Percentiles rank a stretch among this genome's conserved stretches.
Evolutionary conservation across 2,329 filamentous ascomycete genomes (phyloP).

Genomic region (Calonectria pauciramosa): DNA sequence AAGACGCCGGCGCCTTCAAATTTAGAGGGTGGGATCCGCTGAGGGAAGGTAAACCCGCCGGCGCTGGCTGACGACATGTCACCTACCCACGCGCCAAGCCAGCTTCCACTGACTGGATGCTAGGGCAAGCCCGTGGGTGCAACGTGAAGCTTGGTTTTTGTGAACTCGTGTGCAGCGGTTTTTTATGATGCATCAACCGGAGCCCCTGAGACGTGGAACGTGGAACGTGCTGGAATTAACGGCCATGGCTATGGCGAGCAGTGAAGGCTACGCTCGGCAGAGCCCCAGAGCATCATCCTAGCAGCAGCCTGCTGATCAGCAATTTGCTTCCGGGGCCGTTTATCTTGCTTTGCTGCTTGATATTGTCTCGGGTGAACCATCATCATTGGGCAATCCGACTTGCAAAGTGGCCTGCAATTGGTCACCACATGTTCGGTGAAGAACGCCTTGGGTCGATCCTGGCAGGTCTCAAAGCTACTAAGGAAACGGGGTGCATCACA

Average conservation of each 20-base stretch:
- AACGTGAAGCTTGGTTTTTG: background rate
- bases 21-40: conserved; percentile 24
- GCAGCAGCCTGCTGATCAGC: background rate
- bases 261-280: background rate
- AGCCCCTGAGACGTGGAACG: conserved; percentile 13
- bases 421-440: conserved; percentile 8
- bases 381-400: conserved; percentile 1
- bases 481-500: conserved; percentile 5
- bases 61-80: conserved; percentile 4
- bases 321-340: background rate
- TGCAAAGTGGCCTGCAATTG: background rate
- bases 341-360: background rate
- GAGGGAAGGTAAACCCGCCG: conserved; percentile 21
- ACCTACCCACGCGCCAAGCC: conserved; percentile 14
- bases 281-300: background rate
- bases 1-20: conserved; percentile 11
- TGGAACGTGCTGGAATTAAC: conserved; percentile 14
- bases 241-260: background rate
- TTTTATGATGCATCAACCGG: conserved; percentile 1
- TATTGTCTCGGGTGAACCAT: background rate
- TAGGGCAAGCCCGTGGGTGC: background rate
- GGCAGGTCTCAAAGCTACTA: background rate
- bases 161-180: background rate
- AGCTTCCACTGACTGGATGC: conserved; percentile 8
- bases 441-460: conserved; percentile 9